Base-by-base conservation (phyloP, 805 yeast genomes). In the Pichia kluyveri region DNA sequence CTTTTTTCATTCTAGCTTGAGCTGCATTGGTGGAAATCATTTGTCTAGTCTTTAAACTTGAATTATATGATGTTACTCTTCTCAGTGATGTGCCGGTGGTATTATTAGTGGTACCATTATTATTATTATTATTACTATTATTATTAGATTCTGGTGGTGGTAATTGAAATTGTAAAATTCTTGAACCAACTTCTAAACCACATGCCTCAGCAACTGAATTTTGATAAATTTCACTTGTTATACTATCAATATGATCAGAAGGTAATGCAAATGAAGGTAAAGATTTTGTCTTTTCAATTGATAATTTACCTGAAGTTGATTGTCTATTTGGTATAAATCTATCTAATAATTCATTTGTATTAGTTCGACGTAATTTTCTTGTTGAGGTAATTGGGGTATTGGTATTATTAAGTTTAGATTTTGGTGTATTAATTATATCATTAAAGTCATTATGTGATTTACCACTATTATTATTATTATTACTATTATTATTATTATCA, bases 191-290 rank as follows among this genome's bases (percentile, higher is more conserved):
- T 49, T 85, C 83, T 44, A 89, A 71, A 0, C 99, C 98, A 63
- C 97, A 91, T 0, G 97, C 98, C 60, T 85, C 85, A 0, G 97
- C 98, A 2, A 91, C 96, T 28, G 87, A 82, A 57, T 79, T 79
- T 62, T 84, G 83, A 59, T 86, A 87, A 6, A 76, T 73, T 52
- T 73, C 71, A 9, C 75, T 66, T 4, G 77, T 75, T 57, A 76
- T 80, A 4, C 75, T 75, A 54, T 71, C 72, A 41, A 78, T 76
- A 57, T 77, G 80, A 8, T 77, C 73, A 51, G 70, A 69, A 1
- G 82, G 82, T 46, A 77, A 69, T 34, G 61, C 63, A 43, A 53
- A 56, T 28, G 56, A 38, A 17, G 54, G 51, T 34, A 54, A 46
- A 1, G 77, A 75, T 37, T 61, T 48, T 6, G 55, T 39, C 14